Evolutionary conservation across 352 stramenopile genomes (phyloP).

Genomic region (Plasmopara muralis): DNA sequence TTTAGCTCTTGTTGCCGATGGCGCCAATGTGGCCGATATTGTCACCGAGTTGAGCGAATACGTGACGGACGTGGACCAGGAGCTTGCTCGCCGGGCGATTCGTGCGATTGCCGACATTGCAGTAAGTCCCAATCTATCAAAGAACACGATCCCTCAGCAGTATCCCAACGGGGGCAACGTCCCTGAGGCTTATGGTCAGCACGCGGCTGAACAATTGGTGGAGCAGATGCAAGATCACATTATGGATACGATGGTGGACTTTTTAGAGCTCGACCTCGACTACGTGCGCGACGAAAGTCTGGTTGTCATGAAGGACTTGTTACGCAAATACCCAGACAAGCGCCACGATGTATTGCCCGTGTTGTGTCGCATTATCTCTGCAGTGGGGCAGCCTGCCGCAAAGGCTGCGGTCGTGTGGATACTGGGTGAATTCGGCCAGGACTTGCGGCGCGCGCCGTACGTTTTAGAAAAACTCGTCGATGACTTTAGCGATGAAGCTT

Average conservation of each 20-base stretch:
- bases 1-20: slow-evolving; percentile 92
- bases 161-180: slow-evolving; percentile 34
- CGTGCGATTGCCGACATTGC: slow-evolving; percentile 92
- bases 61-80: slow-evolving; percentile 91
- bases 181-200: slow-evolving; percentile 61
- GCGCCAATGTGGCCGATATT: slow-evolving; percentile 93
- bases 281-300: slow-evolving; percentile 96
- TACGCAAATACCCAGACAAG: slow-evolving; percentile 95
- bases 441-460: slow-evolving; percentile 92
- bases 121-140: slow-evolving; percentile 66
- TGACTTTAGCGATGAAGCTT: slow-evolving; percentile 87
- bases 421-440: slow-evolving; percentile 94
- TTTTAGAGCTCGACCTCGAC: slow-evolving; percentile 95
- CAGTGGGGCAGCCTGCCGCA: slow-evolving; percentile 72
- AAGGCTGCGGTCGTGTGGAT: slow-evolving; percentile 96
- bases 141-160: slow-evolving; percentile 31
- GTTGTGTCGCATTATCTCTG: slow-evolving; percentile 61
- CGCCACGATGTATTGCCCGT: slow-evolving; percentile 88
- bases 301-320: slow-evolving; percentile 92
- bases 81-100: slow-evolving; percentile 90
- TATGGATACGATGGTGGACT: slow-evolving; percentile 93
- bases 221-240: slow-evolving; percentile 81
- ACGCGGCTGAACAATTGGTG: slow-evolving; percentile 50
- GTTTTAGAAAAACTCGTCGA: slow-evolving; percentile 95
- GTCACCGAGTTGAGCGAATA: slow-evolving; percentile 97